A percentile compares a stretch with the other conserved stretches of the same genome.
Conservation (phyloP, 202 grass and related monocot species). For the Digitaria exilis region DNA sequence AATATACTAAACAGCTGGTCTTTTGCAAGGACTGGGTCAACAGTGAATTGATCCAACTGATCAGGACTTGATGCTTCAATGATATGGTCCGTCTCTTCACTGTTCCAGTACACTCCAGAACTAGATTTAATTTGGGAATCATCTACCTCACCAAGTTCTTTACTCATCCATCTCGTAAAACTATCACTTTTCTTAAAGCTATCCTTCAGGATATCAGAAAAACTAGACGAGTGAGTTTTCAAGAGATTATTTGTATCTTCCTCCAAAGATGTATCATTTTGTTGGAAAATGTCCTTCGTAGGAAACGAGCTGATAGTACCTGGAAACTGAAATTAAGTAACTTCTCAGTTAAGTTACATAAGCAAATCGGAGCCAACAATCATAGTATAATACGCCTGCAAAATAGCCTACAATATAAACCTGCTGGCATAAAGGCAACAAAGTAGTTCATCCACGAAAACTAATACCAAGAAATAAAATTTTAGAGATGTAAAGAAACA, state of each 20-base stretch:
- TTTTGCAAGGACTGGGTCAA: conserved; percentile 72
- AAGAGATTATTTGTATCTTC: conserved; percentile 43
- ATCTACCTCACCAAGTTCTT: conserved; percentile 75
- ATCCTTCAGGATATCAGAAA: conserved; percentile 57
- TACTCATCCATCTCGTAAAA: conserved; percentile 96
- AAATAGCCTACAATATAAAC: conserved; percentile 28
- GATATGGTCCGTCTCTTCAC: conserved; percentile 63
- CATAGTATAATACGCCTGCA: conserved; percentile 8
- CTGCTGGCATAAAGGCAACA: conserved; percentile 1
- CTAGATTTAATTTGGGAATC: conserved; percentile 65
- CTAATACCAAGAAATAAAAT: conserved; percentile 2
- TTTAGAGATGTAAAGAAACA: conserved; percentile 4
- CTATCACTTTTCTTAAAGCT: conserved; percentile 89
- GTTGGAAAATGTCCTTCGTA: conserved; percentile 40
- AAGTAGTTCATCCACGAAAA: conserved; percentile 16
- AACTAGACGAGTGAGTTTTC: conserved; percentile 51
- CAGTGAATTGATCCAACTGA: conserved; percentile 65
- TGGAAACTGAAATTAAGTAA: conserved; percentile 55
- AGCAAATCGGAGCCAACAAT: conserved; percentile 16
- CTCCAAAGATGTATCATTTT: conserved; percentile 42
- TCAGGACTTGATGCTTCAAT: conserved; percentile 60
- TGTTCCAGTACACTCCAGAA: conserved; percentile 70
- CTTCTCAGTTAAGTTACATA: conserved; percentile 10
- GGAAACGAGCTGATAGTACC: conserved; percentile 43
- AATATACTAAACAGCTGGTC: conserved; percentile 86